These are phyloP conservation scores for Dendryphion nanum DNA, from an alignment of 2,329 filamentous ascomycete species.

Conservation along the genomic window DNA sequence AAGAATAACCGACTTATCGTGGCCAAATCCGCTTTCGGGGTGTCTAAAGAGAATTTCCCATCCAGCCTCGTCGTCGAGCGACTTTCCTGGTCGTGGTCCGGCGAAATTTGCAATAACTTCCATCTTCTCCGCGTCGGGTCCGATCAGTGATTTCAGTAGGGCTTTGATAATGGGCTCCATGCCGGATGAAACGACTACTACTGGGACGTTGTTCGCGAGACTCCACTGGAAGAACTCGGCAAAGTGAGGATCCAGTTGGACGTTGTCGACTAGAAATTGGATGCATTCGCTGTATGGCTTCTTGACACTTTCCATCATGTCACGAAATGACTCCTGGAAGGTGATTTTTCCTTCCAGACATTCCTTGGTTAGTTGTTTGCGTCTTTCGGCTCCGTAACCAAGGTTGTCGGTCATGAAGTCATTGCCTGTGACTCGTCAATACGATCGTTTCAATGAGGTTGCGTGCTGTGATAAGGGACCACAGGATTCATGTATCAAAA, in stretches of 20 bases:
- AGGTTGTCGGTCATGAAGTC: constrained; percentile 82
- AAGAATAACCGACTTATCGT: constrained; percentile 93
- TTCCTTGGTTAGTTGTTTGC: constrained; percentile 70
- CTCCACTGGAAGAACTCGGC: constrained; percentile 84
- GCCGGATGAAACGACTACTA: constrained; percentile 87
- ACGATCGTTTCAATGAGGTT: too few relatives aligned
- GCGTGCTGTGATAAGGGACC: too few relatives aligned
- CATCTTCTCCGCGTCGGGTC: constrained; percentile 74
- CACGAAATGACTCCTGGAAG: constrained; percentile 81
- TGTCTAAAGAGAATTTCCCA: constrained; percentile 91
- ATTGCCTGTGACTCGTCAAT: constrained; percentile 58
- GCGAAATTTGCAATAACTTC: constrained; percentile 91
- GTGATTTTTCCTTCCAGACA: constrained; percentile 68
- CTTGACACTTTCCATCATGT: constrained; percentile 87
- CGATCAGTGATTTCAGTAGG: constrained; percentile 75
- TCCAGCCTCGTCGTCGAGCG: constrained; percentile 76
- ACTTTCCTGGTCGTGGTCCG: constrained; percentile 64
- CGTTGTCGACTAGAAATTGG: constrained; percentile 72
- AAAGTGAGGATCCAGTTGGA: constrained; percentile 87
- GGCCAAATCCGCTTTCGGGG: constrained; percentile 78
- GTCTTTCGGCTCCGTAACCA: constrained; percentile 73
- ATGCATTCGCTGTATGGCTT: constrained; percentile 82
- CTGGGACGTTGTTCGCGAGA: constrained; percentile 77
- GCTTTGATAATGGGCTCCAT: constrained; percentile 91
- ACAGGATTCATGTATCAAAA: constrained; percentile 3